Evolutionary conservation across 2,329 filamentous ascomycete genomes (phyloP), one percentile per base, ranked within the genome.

Genomic region (Penicillium vulpinum): DNA sequence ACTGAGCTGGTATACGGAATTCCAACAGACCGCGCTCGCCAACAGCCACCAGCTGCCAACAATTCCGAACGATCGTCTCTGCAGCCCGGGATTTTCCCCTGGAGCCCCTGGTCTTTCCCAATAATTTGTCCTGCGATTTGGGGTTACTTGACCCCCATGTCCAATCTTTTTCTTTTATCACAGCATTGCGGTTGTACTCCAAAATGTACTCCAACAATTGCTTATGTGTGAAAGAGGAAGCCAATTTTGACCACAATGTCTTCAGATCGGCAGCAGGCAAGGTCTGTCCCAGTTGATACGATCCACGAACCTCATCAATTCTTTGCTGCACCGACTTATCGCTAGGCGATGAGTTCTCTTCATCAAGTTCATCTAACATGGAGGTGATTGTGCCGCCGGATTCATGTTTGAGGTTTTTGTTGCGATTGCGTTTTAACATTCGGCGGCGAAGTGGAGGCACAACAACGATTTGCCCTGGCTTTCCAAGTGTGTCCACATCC

Each of bases 31-130:
- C 75, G 47, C 70, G 54, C 55, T 77, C 74, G 24, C 65, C 66
- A 15, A 54, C 38, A 29, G 75, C 56, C 4, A 68, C 70, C 22
- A 77, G 60, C 31, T 72, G 57, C 75, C 75, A 77, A 63, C 70
- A 75, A 40, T 75, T 68, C 38, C 75, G 71, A 45, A 77, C 65
- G 33, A 77, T 72, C 33, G 51, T 67, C 56, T 77, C 73, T 16
- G 67, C 67, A 22, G 74, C 51, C 9, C 67, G 47, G n/a, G 65
- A 38, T 47, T 77, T 77, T 3, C 67, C 67, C 28, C 63, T 69
- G 29, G 70, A 56, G 24, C 58, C 54, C 33, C 64, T 62, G 10
- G 66, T 28, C n/a, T 53, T 54, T 16, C 54, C 40, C 66, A 65
- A 46, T 62, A 52, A 16, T 51, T 52, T 21, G 47, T 29, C 16